phyloP scores from a whole-genome alignment of 352 stramenopile species.

The Pythium vanterpoolii region DNA sequence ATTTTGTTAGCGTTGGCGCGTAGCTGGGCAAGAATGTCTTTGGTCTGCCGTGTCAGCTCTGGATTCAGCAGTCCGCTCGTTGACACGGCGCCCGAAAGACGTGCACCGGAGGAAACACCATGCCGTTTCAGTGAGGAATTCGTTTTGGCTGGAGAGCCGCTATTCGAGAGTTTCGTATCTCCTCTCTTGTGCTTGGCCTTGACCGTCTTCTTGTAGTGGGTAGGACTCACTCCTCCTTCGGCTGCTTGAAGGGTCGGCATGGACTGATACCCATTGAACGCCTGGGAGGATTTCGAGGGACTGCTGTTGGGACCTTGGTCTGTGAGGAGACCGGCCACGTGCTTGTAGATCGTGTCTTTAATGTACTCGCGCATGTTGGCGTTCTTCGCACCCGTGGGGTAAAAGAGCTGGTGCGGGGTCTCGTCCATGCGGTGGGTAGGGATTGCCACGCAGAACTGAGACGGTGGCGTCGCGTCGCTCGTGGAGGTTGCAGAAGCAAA shows the following conservation, averaged over 20 bases:
- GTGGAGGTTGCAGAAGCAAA: not conserved
- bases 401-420: constrained; percentile 58
- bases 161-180: too few species aligned
- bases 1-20: constrained; percentile 74
- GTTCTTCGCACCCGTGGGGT: constrained; percentile 68
- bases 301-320: not conserved
- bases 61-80: constrained; percentile 42
- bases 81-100: constrained; percentile 16
- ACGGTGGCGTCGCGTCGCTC: not conserved
- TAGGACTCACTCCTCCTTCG: not conserved
- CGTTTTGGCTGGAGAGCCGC: constrained; percentile 10
- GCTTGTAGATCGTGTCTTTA: constrained; percentile 50
- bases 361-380: constrained; percentile 69
- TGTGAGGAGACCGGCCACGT: constrained; percentile 17
- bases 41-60: constrained; percentile 50
- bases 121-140: not conserved
- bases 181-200: not conserved
- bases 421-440: constrained; percentile 33
- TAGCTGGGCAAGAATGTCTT: constrained; percentile 54
- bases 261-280: not conserved
- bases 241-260: not conserved
- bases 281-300: not conserved
- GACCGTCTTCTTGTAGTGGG: not conserved
- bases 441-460: constrained; percentile 25
- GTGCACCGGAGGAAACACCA: not conserved